These are phyloP conservation scores for Naganishia onofrii DNA, from an alignment of 768 basidiomycete genomes.

Conservation along the genomic window DNA sequence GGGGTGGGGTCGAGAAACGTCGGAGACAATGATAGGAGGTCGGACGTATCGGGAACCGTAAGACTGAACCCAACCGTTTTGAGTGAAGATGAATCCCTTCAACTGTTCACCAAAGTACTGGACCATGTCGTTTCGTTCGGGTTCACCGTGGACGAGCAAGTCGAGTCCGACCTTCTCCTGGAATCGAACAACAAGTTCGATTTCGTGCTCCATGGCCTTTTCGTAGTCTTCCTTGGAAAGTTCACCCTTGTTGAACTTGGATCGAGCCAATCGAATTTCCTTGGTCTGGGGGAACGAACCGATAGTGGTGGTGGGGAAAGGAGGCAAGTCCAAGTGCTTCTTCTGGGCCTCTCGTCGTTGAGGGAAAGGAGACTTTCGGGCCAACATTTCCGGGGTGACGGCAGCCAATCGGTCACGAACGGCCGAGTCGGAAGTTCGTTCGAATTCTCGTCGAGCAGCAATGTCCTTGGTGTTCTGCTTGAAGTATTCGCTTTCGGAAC, in stretches of 20 bases:
- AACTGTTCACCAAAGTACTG: conserved; percentile 99
- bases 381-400: conserved; percentile 78
- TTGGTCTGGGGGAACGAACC: conserved; percentile 99
- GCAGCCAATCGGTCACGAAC: conserved; percentile 92
- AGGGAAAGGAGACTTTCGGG: conserved; percentile 85
- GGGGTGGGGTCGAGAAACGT: conserved; percentile 76
- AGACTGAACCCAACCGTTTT: conserved; percentile 98
- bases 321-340: conserved; percentile 82
- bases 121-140: conserved; percentile 99
- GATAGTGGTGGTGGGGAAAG: conserved; percentile 97
- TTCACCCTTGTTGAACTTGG: conserved; percentile 88
- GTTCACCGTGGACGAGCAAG: conserved; percentile 96
- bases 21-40: conserved; percentile 96
- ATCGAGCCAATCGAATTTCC: conserved; percentile 95
- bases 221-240: conserved; percentile 84
- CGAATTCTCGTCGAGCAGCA: conserved; percentile 88
- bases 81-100: conserved; percentile 93
- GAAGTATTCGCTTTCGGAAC: conserved; percentile 74
- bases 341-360: conserved; percentile 82
- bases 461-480: conserved; percentile 89
- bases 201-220: conserved; percentile 96
- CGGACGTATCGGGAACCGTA: conserved; percentile 99
- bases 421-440: conserved; percentile 84
- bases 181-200: conserved; percentile 87
- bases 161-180: conserved; percentile 96